Conservation (phyloP, 1,284 basidiomycete species). For the Pseudomicrostroma phylloplanum region DNA sequence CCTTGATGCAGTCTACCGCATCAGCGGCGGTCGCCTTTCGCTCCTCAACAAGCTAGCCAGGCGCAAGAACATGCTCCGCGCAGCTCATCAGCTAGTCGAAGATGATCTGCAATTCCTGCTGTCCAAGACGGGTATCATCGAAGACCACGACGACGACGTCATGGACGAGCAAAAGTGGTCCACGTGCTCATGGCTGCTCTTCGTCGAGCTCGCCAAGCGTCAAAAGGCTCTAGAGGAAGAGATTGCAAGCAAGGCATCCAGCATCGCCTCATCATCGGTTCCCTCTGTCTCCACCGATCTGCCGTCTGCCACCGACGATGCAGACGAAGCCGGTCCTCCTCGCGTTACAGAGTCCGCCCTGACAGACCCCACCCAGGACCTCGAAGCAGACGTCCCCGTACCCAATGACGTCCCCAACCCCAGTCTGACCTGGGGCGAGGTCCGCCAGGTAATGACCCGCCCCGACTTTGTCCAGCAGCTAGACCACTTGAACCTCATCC, state of each 20-base stretch:
- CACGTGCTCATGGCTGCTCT: slow-evolving; percentile 45
- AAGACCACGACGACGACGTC: slow-evolving; percentile 45
- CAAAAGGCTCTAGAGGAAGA: slow-evolving; percentile 37
- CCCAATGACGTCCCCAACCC: slow-evolving; percentile 35
- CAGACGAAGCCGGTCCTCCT: neutral
- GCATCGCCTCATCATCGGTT: neutral
- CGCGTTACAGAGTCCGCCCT: slow-evolving; percentile 5
- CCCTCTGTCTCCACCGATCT: neutral
- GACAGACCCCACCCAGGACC: slow-evolving; percentile 32
- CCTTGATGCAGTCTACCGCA: slow-evolving; percentile 40
- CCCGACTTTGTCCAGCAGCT: slow-evolving; percentile 39
- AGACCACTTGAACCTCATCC: slow-evolving; percentile 32
- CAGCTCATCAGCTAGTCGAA: slow-evolving; percentile 36
- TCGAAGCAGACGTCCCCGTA: slow-evolving; percentile 23
- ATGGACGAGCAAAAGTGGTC: slow-evolving; percentile 48
- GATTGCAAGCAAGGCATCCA: neutral
- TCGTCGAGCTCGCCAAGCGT: slow-evolving; percentile 31
- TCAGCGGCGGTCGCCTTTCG: slow-evolving; percentile 34
- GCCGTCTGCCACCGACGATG: neutral
- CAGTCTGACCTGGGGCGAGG: slow-evolving; percentile 42
- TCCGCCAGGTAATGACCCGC: slow-evolving; percentile 42
- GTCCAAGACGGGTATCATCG: slow-evolving; percentile 46
- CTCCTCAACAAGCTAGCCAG: slow-evolving; percentile 39
- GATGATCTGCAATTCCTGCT: slow-evolving; percentile 45
- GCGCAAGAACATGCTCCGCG: slow-evolving; percentile 31